Percentiles rank a stretch among this genome's conserved stretches.
Evolutionary conservation across 306 rosid genomes (phyloP).

Genomic region (Glycine soja): DNA sequence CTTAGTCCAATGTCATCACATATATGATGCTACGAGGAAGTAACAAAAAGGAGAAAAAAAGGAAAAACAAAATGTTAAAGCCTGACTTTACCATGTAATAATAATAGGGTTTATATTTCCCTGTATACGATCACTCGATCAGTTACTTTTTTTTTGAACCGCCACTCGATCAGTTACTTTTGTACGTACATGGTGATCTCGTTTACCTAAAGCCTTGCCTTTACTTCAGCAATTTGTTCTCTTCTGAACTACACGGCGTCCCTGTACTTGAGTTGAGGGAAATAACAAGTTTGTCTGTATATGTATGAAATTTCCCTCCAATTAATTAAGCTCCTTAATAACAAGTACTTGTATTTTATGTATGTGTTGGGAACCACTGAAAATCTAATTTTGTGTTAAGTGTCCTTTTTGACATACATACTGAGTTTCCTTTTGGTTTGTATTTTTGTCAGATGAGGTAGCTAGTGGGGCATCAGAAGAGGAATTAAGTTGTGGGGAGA

Average conservation of each 20-base stretch:
- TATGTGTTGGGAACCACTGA: neutral
- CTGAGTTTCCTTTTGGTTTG: neutral
- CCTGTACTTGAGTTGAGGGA: neutral
- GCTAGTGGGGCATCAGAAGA: conserved; percentile 49
- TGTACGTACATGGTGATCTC: neutral
- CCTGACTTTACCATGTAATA: neutral
- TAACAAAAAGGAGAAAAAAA: neutral
- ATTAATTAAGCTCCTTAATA: neutral
- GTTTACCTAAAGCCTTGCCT: neutral
- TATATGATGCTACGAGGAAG: neutral
- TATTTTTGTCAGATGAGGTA: conserved; percentile 44
- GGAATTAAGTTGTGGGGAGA: conserved; percentile 52
- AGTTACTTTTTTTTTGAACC: neutral
- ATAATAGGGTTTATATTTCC: neutral
- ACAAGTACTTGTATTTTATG: too few relatives aligned
- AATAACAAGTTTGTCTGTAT: neutral
- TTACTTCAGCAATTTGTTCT: neutral
- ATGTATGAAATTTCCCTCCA: neutral
- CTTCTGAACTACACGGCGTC: neutral
- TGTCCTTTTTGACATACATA: neutral
- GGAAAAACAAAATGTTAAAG: neutral
- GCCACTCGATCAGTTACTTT: too few relatives aligned
- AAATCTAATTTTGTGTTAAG: neutral
- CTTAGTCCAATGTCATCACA: neutral
- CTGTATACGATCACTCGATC: neutral